Conservation (phyloP, 2,329 filamentous ascomycete species). For the Dactylonectria estremocensis region DNA sequence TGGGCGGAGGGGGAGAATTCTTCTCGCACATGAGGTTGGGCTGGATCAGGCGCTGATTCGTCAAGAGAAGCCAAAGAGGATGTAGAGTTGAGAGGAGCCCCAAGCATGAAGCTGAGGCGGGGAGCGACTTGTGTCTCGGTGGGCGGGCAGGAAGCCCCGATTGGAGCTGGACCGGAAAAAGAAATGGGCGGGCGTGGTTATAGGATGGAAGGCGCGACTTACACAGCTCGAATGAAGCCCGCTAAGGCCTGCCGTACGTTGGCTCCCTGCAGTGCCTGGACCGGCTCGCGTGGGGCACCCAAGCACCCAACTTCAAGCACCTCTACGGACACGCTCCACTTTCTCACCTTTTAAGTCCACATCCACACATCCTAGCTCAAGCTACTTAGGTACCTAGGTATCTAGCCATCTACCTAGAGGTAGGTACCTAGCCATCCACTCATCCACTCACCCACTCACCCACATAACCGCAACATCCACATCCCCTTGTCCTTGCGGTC, state of each 20-base stretch:
- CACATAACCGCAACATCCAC: constrained; percentile 16
- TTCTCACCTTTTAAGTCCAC: constrained; percentile 15
- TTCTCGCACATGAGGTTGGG: constrained; percentile 5
- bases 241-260: constrained; percentile 25
- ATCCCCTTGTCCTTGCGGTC: constrained; percentile 26
- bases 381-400: no score
- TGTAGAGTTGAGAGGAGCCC: constrained; percentile 4
- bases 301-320: constrained; percentile 5
- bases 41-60: constrained; percentile 19
- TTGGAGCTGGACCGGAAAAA: constrained; percentile 21
- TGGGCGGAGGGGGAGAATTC: not conserved
- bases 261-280: constrained; percentile 19
- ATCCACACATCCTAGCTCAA: constrained; percentile 12
- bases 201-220: constrained; percentile 25
- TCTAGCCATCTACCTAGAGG: no score
- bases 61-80: constrained; percentile 15
- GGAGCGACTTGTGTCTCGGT: constrained; percentile 26
- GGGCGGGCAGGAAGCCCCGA: constrained; percentile 22
- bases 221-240: constrained; percentile 17
- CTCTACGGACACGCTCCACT: constrained; percentile 29
- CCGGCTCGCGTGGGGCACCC: constrained; percentile 7
- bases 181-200: constrained; percentile 14
- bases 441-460: not conserved
- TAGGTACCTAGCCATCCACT: not conserved
- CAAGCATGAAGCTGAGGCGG: constrained; percentile 14